Percentiles rank a stretch among this genome's conserved stretches.
Evolutionary conservation across 371 early-diverging fungal genomes (phyloP).

Genomic region (Lichtheimia hyalospora): DNA sequence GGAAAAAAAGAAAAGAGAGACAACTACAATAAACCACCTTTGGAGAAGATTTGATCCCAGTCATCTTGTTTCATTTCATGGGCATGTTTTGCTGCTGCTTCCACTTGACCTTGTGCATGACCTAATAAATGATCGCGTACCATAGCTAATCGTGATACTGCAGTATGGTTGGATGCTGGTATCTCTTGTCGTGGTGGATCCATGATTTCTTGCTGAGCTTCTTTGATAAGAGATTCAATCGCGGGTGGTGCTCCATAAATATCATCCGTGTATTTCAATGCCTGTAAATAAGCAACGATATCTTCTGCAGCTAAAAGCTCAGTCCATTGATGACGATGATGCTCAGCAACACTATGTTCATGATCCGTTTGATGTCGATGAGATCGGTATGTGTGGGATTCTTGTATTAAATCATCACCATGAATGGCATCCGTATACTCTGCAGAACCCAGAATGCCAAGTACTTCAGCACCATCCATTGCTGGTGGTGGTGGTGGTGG

Average conservation of each 20-base stretch:
- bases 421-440: constrained; percentile 33
- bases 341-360: constrained; percentile 31
- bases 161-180: not conserved
- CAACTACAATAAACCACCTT: not conserved
- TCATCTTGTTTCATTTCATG: constrained; percentile 24
- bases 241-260: constrained; percentile 34
- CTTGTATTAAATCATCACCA: constrained; percentile 29
- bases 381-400: constrained; percentile 22
- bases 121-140: constrained; percentile 40
- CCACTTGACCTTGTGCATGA: constrained; percentile 20
- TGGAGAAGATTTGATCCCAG: constrained; percentile 23
- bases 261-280: constrained; percentile 35
- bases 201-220: constrained; percentile 33
- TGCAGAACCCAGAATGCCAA: constrained; percentile 26
- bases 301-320: constrained; percentile 29
- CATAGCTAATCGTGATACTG: constrained; percentile 36
- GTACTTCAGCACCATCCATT: constrained; percentile 32
- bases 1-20: too few species aligned
- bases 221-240: constrained; percentile 26
- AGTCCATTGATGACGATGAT: constrained; percentile 8
- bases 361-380: constrained; percentile 38
- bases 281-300: constrained; percentile 37
- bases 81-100: constrained; percentile 27
- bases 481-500: not conserved
- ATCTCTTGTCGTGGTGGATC: not conserved